A percentile compares a stretch with the other conserved stretches of the same genome.
phyloP scores from a whole-genome alignment of 176 grass and related monocot species.

The bread wheat (Triticum aestivum) region IWGSC_CS_RefSeq_v2.1 NC_057804.1:56083411-56083910 shows the following conservation, averaged over 20 bases:
- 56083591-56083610: too few relatives aligned
- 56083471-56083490: constrained; percentile 47
- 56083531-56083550: constrained; percentile 49
- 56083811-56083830: constrained; percentile 21
- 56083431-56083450: constrained; percentile 49
- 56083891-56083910: not conserved
- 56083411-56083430: not conserved
- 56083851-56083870: constrained; percentile 10
- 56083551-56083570: not conserved
- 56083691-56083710: constrained; percentile 36
- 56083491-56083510: constrained; percentile 48
- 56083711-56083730: not conserved
- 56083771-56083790: not conserved
- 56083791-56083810: constrained; percentile 28
- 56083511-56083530: constrained; percentile 52
- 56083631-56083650: not conserved
- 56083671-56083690: constrained; percentile 22
- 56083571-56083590: not conserved
- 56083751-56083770: not conserved
- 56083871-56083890: constrained; percentile 4
- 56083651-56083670: not conserved
- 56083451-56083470: constrained; percentile 33
- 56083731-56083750: not conserved
- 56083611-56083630: not conserved
- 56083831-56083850: constrained; percentile 24